phyloP scores from a whole-genome alignment of 345 rosid genomes.

The Salix viminalis region DNA sequence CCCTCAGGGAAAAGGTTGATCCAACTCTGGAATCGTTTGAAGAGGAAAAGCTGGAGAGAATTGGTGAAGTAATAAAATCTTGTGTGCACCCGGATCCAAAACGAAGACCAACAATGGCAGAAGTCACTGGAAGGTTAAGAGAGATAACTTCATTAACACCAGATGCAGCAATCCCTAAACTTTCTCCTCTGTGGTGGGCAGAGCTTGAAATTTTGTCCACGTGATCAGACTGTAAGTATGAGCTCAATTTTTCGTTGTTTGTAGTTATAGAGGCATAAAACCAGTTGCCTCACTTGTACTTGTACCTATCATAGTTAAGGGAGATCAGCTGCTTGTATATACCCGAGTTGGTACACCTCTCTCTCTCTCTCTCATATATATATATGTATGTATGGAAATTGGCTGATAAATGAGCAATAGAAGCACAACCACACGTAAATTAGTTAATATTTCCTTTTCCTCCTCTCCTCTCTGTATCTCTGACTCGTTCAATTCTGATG shows the following conservation, averaged over 20 bases:
- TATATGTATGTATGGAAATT: not conserved
- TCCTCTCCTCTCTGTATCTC: not conserved
- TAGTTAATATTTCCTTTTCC: not conserved
- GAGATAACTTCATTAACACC: slow-evolving; percentile 69
- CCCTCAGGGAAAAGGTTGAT: slow-evolving; percentile 52
- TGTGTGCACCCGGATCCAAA: slow-evolving; percentile 57
- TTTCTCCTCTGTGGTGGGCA: slow-evolving; percentile 95
- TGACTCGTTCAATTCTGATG: not conserved
- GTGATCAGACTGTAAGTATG: slow-evolving; percentile 8
- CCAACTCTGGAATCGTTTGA: slow-evolving; percentile 54
- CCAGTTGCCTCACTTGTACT: not conserved
- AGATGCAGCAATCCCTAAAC: slow-evolving; percentile 64
- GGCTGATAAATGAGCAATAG: not conserved
- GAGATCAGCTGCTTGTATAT: slow-evolving; percentile 10
- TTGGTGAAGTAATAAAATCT: slow-evolving; percentile 53
- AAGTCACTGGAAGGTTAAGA: slow-evolving; percentile 49
- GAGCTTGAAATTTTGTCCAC: slow-evolving; percentile 62
- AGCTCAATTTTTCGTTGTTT: not conserved
- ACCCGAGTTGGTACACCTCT: not conserved
- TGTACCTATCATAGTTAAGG: not conserved
- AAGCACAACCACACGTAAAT: not conserved
- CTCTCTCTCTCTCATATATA: not conserved
- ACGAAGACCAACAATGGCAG: slow-evolving; percentile 57
- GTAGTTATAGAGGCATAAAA: not conserved
- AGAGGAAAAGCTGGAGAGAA: slow-evolving; percentile 47